Base-by-base conservation (phyloP, 306 rosid species). In the Fagus crenata region DNA sequence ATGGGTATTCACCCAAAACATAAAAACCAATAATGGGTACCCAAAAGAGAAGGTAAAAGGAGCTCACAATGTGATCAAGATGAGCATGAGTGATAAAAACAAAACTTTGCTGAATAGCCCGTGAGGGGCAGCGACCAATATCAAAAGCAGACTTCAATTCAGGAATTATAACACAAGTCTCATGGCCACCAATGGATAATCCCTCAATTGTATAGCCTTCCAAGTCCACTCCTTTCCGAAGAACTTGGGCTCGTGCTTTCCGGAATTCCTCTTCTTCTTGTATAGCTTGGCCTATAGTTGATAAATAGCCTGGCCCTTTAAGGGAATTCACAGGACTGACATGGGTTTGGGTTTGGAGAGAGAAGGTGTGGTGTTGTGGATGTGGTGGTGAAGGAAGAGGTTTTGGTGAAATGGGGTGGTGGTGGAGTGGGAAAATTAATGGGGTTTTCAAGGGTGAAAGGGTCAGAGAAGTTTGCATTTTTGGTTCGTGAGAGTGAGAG, bases 41-140 rank as follows among this genome's bases (percentile, higher is more conserved):
- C 40, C 79, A 54, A 31, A 31, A 51, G 12, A 28, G 43, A 41
- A 13, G 46, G 4, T 41, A 43, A 7, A 6, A 73, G 75, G 15
- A 85, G 75, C 96, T 85, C 85, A 95, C 98, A 92, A 95, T 95
- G 84, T 92, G 98, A 80, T 95, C 98, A 79, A 95, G 97, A 79
- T 95, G 98, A 78, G 93, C 98, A 83, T 95, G 97, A 84, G 98
- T 95, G 65, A 95, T 89, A 49, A 88, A 95, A 28, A 92, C 80
- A 49, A 90, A 92, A 51, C 92, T 92, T 67, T 92, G 98, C 39
- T 95, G 95, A 87, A 90, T 89, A 2, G 98, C 97, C 76, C 97
- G 86, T 4, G 87, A 41, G 17, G 98, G 97, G 69, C 93, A 90
- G 80, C 91, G 87, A 33, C 98, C 97, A 43, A 92, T 95, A 77